These are phyloP conservation scores for Maudiozyma bulderi DNA, from an alignment of 805 yeast species.

Conservation along the genomic window DNA sequence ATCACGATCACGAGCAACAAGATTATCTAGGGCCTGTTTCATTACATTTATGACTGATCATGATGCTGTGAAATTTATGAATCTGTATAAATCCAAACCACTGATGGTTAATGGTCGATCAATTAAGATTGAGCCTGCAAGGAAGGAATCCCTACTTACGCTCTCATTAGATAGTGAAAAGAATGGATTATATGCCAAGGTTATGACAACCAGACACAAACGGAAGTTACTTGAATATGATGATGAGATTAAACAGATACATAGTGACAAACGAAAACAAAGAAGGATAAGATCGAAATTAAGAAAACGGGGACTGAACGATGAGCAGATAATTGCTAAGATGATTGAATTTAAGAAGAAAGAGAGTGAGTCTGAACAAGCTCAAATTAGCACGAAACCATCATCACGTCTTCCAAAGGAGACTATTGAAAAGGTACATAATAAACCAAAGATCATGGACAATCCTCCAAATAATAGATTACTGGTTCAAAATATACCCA, in stretches of 20 bases:
- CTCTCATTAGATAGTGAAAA: slow-evolving; percentile 8
- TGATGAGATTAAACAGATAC: not conserved
- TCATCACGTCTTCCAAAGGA: not conserved
- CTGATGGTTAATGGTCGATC: slow-evolving; percentile 14
- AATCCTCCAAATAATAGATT: slow-evolving; percentile 63
- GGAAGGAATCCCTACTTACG: slow-evolving; percentile 18
- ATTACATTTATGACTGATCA: slow-evolving; percentile 15
- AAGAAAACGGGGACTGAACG: slow-evolving; percentile 13
- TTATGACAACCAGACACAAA: slow-evolving; percentile 6
- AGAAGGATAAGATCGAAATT: slow-evolving; percentile 21
- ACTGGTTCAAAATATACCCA: slow-evolving; percentile 57
- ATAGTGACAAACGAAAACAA: slow-evolving; percentile 11
- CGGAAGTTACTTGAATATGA: slow-evolving; percentile 2
- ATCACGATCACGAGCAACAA: slow-evolving; percentile 10
- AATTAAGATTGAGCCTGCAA: slow-evolving; percentile 14
- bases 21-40: slow-evolving; percentile 15
- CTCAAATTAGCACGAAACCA: not conserved
- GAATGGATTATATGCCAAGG: slow-evolving; percentile 5
- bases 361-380: not conserved
- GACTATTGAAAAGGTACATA: not conserved
- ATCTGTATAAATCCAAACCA: slow-evolving; percentile 3
- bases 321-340: slow-evolving; percentile 6
- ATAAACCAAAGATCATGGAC: slow-evolving; percentile 8
- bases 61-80: slow-evolving; percentile 11
- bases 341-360: not conserved